Base-by-base conservation (phyloP, 1,284 basidiomycete species). In the Fistulinella cinereoalba region DNA sequence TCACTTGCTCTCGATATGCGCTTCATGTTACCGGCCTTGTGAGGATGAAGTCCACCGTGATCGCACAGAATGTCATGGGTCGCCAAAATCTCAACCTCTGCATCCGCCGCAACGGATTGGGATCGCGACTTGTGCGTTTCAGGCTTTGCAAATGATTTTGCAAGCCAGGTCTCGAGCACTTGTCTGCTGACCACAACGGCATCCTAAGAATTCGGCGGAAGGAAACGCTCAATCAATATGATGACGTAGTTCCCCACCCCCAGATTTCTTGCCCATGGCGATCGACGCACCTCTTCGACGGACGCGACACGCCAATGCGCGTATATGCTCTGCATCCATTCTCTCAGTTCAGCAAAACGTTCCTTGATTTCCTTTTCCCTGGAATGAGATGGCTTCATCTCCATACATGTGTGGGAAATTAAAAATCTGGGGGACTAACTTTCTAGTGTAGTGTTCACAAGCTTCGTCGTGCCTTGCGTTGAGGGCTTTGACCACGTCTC, bases 111-210 rank as follows among this genome's bases (percentile, higher is more conserved):
- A 25, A 37, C 39, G 31, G 51, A 50, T 39, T 60, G 64, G 29
- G 60, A 46, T 23, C 47, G 44, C 15, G 62, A 56, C 31, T 56
- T 54, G 28, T 48, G 45, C 19, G 50, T 47, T 50, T 64, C 57
- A 7, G 36, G 43, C 40, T 60, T 64, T n/a, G 33, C 43, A 21
- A 69, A 36, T 2, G 57, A 69, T 33, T 73, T 72, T 2, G 71
- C 67, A 9, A 91, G 55, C 83, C 86, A 92, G 11, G 59, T 62
- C 53, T 80, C 77, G 28, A 92, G 66, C 16, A 77, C 76, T 47
- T 75, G 67, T 50, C 75, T 75, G 57, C 80, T 81, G 23, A 82
- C 73, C 31, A 92, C 71, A 8, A 80, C 66, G 10, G 71, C 75
- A 15, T 78, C 73, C 80, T 88, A 49, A 19, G 15, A 32, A 19